Base-by-base conservation (phyloP, 75 land plant species). In the Larix kaempferi region DNA sequence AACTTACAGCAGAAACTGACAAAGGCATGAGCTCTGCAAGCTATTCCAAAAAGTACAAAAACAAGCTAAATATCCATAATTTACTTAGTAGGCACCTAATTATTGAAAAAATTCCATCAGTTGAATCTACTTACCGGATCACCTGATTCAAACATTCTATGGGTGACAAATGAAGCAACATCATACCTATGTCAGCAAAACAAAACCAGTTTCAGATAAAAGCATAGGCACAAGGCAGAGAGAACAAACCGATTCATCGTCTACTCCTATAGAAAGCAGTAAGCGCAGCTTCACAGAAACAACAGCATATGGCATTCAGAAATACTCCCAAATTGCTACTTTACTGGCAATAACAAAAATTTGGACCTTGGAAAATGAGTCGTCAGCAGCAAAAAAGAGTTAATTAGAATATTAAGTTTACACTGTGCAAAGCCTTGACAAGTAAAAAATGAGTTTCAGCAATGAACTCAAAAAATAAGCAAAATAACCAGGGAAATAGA, bases 101-200 rank as follows among this genome's bases (percentile, higher is more conserved):
- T 29, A 13, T 65, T 49, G 12, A 17, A 65, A 65, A 65, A 21
- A 33, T 69, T 69, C 22, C 52, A 69, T n/a, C 25, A 37, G n/a
- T 39, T 11, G 14, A 41, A 39, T 8, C 49, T 69, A 69, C 73
- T 89, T 89, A 94, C 97, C 84, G 91, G 96, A 69, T 91, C 94
- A 59, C 86, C 91, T 6, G 86, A 78, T 29, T 91, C 94, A 65
- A 84, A 66, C 78, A 82, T 80, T 83, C 92, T 85, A 81, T 86
- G 90, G 13, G 90, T 86, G 12, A 90, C 55, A 82, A 95, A 93
- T 25, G 81, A 56, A 73, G 89, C 66, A 73, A 93, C 98, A 82
- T 95, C 98, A 78, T 95, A 95, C 98, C 98, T 95, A 44, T 21
- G 52, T 16, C 52, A 69, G 41, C 41, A 65, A 65, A 64, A 69